phyloP scores from a whole-genome alignment of 202 grass and related monocot species.

The Elaeis oleifera region DNA sequence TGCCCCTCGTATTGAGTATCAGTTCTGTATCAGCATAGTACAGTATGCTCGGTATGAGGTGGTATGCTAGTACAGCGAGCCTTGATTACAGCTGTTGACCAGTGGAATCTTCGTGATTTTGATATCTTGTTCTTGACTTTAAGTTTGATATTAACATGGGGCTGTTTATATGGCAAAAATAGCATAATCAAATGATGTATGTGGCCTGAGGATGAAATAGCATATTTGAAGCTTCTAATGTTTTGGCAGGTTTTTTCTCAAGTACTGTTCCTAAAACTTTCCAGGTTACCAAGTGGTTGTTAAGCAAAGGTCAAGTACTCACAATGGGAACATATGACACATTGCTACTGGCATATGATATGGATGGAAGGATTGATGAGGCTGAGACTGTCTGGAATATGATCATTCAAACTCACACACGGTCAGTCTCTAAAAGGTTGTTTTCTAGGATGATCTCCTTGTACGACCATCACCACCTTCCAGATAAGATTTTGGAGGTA shows the following conservation, averaged over 20 bases:
- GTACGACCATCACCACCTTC: slow-evolving; percentile 38
- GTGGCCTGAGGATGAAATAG: too few species aligned
- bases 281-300: slow-evolving; percentile 84
- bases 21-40: too few species aligned
- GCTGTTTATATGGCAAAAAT: neutral
- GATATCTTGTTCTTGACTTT: too few species aligned
- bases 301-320: slow-evolving; percentile 80
- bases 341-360: slow-evolving; percentile 64
- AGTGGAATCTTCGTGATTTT: too few species aligned
- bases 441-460: slow-evolving; percentile 81
- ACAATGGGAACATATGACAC: slow-evolving; percentile 79
- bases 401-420: slow-evolving; percentile 45
- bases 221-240: too few species aligned
- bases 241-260: too few species aligned
- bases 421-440: slow-evolving; percentile 71
- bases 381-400: slow-evolving; percentile 49
- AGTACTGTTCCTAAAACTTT: neutral
- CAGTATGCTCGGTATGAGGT: too few species aligned
- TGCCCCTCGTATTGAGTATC: too few species aligned
- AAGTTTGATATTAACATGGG: neutral
- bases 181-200: too few species aligned
- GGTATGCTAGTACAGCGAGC: too few species aligned
- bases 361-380: slow-evolving; percentile 74
- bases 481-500: slow-evolving; percentile 86
- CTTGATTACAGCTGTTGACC: too few species aligned